These are phyloP conservation scores for Kalmusia sp. DNA, from an alignment of 2,329 filamentous ascomycete genomes.

Conservation along the genomic window DNA sequence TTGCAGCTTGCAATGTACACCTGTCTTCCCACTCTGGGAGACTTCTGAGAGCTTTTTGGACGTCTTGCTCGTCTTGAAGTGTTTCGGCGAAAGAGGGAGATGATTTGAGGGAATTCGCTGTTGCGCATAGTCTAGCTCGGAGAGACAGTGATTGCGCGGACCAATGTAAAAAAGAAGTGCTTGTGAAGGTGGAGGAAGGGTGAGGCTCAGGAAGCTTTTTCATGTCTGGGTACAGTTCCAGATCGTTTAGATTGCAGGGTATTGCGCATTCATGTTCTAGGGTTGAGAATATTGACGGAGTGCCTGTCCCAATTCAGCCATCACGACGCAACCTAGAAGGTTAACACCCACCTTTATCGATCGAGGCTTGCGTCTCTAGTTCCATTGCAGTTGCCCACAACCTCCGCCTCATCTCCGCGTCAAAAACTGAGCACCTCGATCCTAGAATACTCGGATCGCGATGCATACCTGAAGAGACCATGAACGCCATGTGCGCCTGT, in stretches of 20 bases:
- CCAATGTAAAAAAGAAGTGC: slow-evolving; percentile 25
- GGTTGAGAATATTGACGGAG: slow-evolving; percentile 48
- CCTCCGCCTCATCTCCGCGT: slow-evolving; percentile 59
- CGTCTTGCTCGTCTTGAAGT: slow-evolving; percentile 20
- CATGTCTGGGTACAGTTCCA: slow-evolving; percentile 44
- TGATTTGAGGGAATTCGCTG: slow-evolving; percentile 15
- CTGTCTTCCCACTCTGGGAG: slow-evolving; percentile 21
- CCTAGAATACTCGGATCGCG: slow-evolving; percentile 51
- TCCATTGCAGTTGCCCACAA: slow-evolving; percentile 64
- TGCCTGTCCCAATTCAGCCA: slow-evolving; percentile 43
- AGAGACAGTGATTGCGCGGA: slow-evolving; percentile 14
- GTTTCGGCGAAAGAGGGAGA: slow-evolving; percentile 17
- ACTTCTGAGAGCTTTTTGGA: slow-evolving; percentile 12
- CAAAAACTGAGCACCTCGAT: slow-evolving; percentile 41
- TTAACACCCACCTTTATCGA: slow-evolving; percentile 50
- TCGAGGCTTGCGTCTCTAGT: slow-evolving; percentile 60
- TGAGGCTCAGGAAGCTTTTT: slow-evolving; percentile 19
- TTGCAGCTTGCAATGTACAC: slow-evolving; percentile 17
- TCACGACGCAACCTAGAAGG: neutral
- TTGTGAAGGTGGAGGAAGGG: slow-evolving; percentile 22
- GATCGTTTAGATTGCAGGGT: slow-evolving; percentile 58
- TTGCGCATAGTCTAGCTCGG: slow-evolving; percentile 17
- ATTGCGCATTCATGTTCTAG: slow-evolving; percentile 56
- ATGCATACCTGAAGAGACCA: slow-evolving; percentile 58
- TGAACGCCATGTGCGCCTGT: slow-evolving; percentile 51